Conservation (phyloP, 2,329 filamentous ascomycete genomes). For the Aaosphaeria pasadenensis region DNA sequence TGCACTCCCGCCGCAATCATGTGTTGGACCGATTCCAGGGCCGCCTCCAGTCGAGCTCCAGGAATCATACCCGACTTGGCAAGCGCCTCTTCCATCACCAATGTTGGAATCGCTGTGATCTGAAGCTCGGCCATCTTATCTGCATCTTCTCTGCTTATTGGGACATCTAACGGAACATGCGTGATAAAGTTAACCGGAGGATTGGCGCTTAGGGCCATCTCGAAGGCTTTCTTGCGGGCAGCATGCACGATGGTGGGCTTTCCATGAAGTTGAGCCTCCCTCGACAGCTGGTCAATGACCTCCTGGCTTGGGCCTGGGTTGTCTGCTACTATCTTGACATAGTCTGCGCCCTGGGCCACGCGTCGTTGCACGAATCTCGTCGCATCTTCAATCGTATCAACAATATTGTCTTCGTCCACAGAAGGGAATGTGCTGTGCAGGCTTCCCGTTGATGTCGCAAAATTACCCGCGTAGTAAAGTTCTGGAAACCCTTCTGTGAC, state of each 20-base stretch:
- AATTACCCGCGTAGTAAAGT: slow-evolving; percentile 1
- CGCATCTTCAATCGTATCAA: slow-evolving; percentile 1
- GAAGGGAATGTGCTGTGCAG: slow-evolving; percentile 2
- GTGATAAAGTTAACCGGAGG: slow-evolving; percentile 4
- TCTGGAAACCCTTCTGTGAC: neutral
- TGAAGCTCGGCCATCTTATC: too few relatives aligned
- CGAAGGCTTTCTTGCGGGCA: neutral
- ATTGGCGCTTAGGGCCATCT: slow-evolving; percentile 2
- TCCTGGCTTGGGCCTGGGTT: slow-evolving; percentile 3
- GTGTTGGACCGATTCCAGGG: too few relatives aligned
- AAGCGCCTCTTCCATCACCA: too few relatives aligned
- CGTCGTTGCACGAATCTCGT: slow-evolving; percentile 1
- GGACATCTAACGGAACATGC: slow-evolving; percentile 3
- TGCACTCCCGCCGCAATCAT: too few relatives aligned
- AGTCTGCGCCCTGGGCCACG: slow-evolving; percentile 2
- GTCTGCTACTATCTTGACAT: slow-evolving; percentile 6
- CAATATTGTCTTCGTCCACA: slow-evolving; percentile 1
- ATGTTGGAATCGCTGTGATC: too few relatives aligned
- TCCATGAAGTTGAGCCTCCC: neutral
- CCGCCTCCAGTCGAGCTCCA: too few relatives aligned
- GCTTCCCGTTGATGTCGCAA: slow-evolving; percentile 4
- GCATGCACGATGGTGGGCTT: slow-evolving; percentile 3
- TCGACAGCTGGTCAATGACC: slow-evolving; percentile 4
- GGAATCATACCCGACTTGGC: too few relatives aligned
- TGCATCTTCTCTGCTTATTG: neutral